Percentiles rank a stretch among this genome's conserved stretches.
Evolutionary conservation across 2,329 filamentous ascomycete species (phyloP).

Genomic region (Penicillium corylophilum): DNA sequence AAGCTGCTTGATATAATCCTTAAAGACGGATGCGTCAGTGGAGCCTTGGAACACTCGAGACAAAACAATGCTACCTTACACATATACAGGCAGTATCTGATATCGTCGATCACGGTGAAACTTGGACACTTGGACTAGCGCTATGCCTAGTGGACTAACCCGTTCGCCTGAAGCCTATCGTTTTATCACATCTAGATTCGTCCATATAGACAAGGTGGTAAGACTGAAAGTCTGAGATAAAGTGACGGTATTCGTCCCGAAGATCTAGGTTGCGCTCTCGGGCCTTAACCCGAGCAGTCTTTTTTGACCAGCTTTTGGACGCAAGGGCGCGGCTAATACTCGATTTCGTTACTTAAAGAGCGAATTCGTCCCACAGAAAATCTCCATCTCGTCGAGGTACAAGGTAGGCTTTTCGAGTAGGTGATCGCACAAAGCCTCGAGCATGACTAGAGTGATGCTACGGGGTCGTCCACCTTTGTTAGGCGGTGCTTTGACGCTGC

Average conservation of each 20-base stretch:
- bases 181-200: background rate
- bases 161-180: background rate
- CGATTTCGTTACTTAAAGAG: background rate
- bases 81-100: background rate
- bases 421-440: conserved; percentile 1
- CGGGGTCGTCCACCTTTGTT: conserved; percentile 1
- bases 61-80: background rate
- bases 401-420: background rate
- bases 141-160: background rate
- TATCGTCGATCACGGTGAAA: background rate
- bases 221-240: background rate
- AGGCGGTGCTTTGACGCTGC: conserved; percentile 1
- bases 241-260: background rate
- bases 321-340: background rate
- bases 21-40: background rate
- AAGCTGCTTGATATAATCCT: too few species aligned
- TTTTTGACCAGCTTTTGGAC: background rate
- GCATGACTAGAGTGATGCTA: conserved; percentile 6
- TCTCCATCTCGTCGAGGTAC: background rate
- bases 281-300: background rate
- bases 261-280: background rate
- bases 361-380: background rate
- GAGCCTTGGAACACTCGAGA: background rate
- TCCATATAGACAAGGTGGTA: too few species aligned
- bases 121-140: background rate